Conservation (phyloP, 2,329 filamentous ascomycete species). For the Anthostomella pinea region DNA sequence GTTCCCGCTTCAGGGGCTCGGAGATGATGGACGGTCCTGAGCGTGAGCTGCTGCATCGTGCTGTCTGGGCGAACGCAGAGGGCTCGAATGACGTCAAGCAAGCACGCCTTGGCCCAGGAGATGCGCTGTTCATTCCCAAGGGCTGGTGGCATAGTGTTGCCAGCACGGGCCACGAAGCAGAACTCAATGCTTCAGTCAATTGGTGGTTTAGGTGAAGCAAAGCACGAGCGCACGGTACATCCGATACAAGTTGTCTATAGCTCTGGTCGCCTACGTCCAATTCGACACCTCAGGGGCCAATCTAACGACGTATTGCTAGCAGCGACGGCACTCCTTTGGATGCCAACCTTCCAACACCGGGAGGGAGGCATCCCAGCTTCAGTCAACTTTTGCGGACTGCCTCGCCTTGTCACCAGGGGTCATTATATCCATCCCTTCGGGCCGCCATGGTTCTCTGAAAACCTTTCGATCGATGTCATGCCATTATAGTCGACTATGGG, state of each 20-base stretch:
- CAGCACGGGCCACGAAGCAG: constrained; percentile 48
- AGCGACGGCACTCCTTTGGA: no score
- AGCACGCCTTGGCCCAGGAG: constrained; percentile 58
- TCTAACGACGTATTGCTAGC: no score
- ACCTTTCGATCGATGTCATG: no score
- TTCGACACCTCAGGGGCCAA: no score
- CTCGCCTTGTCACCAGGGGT: no score
- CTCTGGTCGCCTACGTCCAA: no score
- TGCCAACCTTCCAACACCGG: no score
- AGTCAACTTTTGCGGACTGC: no score
- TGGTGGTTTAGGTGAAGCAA: constrained; percentile 83
- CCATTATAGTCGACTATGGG: no score
- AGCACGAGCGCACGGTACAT: neutral
- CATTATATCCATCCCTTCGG: no score
- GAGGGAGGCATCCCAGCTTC: no score
- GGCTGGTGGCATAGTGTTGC: constrained; percentile 87
- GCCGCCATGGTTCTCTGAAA: no score
- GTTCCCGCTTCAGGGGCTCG: constrained; percentile 61
- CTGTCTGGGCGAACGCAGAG: constrained; percentile 60
- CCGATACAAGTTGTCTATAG: neutral
- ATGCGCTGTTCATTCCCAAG: constrained; percentile 74
- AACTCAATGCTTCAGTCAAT: constrained; percentile 53
- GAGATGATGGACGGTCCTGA: constrained; percentile 92
- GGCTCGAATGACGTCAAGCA: constrained; percentile 41
- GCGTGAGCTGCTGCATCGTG: constrained; percentile 60